Evolutionary conservation across 306 rosid genomes (phyloP), one percentile per base, ranked within the genome.

Genomic region (Boehmeria nivea): DNA sequence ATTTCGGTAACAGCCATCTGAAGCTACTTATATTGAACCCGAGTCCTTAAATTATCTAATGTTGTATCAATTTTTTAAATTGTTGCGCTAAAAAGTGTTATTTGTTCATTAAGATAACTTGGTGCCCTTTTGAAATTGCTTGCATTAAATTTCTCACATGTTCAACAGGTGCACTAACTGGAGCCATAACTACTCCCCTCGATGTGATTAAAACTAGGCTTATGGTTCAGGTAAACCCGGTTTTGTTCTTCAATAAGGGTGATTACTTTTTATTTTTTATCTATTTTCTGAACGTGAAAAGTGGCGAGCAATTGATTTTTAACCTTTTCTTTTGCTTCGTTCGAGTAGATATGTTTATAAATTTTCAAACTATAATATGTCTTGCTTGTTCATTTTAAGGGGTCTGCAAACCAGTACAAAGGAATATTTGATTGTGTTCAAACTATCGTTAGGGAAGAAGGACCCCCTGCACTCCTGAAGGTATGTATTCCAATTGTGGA

Each of bases 171-270:
- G 98, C 94, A 55, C 65, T 84, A 68, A 90, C 98, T 53, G 98
- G 95, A 68, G 98, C 95, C 48, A 72, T 84, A 72, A 87, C 95
- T 24, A 87, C 94, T 15, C 98, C 98, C 15, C 98, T 90, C 54
- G 98, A 84, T 71, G 98, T 90, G 62, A 87, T 90, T 53, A 90
- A 90, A 79, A 90, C 98, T 31, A 78, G 95, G 76, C 62, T 90
- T 43, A 90, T 87, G 98, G 66, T 87, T 78, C 98, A 84, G 85
- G 95, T 87, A 69, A 59, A 43, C 60, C 48, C 39, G 38, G 10
- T 12, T 24, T 48, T 31, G 17, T 15, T 18, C 9, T 44, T 44
- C 25, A 20, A 12, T 25, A 2, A 16, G 38, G n/a, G n/a, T n/a
- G n/a, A n/a, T n/a, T n/a, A 27, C 17, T 20, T 52, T 25, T 42